phyloP scores from a whole-genome alignment of 2,329 filamentous ascomycete species.

The Paraphoma sp. region DNA sequence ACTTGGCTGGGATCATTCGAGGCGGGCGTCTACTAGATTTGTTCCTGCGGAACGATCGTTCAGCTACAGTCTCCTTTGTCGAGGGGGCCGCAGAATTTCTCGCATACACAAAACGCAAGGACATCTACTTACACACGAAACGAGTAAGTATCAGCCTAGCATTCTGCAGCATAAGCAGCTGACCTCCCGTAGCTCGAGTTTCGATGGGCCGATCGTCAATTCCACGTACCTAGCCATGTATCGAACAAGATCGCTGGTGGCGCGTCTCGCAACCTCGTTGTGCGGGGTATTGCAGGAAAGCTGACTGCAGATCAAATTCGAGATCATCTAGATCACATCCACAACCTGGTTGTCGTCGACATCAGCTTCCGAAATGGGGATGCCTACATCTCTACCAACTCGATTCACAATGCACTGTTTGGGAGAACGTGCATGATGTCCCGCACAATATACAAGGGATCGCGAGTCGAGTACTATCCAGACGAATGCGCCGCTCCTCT shows the following conservation, averaged over 20 bases:
- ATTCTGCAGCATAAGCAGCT: neutral
- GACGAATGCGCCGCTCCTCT: slow-evolving; percentile 76
- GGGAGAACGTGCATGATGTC: slow-evolving; percentile 80
- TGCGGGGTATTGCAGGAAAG: slow-evolving; percentile 63
- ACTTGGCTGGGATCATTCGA: slow-evolving; percentile 69
- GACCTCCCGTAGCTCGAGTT: slow-evolving; percentile 64
- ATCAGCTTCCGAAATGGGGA: slow-evolving; percentile 65
- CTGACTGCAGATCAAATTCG: slow-evolving; percentile 70
- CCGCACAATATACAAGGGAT: slow-evolving; percentile 70
- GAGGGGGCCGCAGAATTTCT: slow-evolving; percentile 67
- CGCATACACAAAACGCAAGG: slow-evolving; percentile 67
- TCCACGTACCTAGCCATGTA: slow-evolving; percentile 68
- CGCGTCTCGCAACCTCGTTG: slow-evolving; percentile 75
- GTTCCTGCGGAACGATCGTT: slow-evolving; percentile 67
- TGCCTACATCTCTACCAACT: slow-evolving; percentile 77
- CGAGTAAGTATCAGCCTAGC: slow-evolving; percentile 59
- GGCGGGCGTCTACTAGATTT: slow-evolving; percentile 76
- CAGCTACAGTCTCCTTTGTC: slow-evolving; percentile 74
- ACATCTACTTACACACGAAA: slow-evolving; percentile 72
- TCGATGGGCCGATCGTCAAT: slow-evolving; percentile 75
- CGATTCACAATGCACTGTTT: slow-evolving; percentile 76
- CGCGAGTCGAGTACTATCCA: slow-evolving; percentile 71
- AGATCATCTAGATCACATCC: slow-evolving; percentile 80
- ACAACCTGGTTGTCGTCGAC: slow-evolving; percentile 75
- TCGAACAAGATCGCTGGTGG: slow-evolving; percentile 69